phyloP scores from a whole-genome alignment of 371 early-diverging fungal species.

The Fennellomyces sp. region DNA sequence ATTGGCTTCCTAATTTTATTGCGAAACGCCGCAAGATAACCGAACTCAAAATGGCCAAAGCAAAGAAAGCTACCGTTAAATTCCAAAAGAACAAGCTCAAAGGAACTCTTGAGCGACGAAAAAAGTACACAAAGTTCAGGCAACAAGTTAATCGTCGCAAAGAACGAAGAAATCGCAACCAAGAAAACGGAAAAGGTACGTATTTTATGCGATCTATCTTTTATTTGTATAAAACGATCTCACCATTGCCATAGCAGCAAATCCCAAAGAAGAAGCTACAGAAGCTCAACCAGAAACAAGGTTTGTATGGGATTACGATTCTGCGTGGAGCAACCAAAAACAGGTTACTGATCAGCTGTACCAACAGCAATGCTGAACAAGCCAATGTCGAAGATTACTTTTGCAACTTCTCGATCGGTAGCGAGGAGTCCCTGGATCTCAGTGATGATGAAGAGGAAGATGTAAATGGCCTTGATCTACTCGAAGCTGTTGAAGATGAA shows the following conservation, averaged over 20 bases:
- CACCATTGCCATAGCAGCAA: too few relatives aligned
- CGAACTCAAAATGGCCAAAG: slow-evolving; percentile 42
- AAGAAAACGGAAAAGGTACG: slow-evolving; percentile 21
- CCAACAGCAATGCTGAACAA: slow-evolving; percentile 14
- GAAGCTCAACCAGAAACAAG: not conserved
- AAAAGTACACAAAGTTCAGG: slow-evolving; percentile 71
- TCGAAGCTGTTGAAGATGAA: slow-evolving; percentile 28
- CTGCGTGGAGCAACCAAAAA: not conserved
- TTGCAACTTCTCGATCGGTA: slow-evolving; percentile 37
- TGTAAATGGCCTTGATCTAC: slow-evolving; percentile 33
- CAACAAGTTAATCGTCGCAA: slow-evolving; percentile 57
- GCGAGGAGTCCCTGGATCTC: slow-evolving; percentile 45
- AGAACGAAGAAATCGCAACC: slow-evolving; percentile 27
- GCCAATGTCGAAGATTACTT: slow-evolving; percentile 41
- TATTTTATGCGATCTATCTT: not conserved
- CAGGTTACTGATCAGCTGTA: not conserved
- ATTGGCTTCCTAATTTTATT: not conserved
- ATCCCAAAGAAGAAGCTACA: not conserved
- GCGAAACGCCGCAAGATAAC: not conserved
- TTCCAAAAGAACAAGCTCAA: slow-evolving; percentile 86
- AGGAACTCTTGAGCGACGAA: slow-evolving; percentile 66
- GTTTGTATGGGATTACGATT: too few relatives aligned
- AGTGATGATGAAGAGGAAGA: slow-evolving; percentile 46
- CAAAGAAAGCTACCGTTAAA: slow-evolving; percentile 85
- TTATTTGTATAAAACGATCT: not conserved